A percentile compares a stretch with the other conserved stretches of the same genome.
Conservation (phyloP, 163 green algal genomes). For the Coccomyxa subellipsoidea region DNA sequence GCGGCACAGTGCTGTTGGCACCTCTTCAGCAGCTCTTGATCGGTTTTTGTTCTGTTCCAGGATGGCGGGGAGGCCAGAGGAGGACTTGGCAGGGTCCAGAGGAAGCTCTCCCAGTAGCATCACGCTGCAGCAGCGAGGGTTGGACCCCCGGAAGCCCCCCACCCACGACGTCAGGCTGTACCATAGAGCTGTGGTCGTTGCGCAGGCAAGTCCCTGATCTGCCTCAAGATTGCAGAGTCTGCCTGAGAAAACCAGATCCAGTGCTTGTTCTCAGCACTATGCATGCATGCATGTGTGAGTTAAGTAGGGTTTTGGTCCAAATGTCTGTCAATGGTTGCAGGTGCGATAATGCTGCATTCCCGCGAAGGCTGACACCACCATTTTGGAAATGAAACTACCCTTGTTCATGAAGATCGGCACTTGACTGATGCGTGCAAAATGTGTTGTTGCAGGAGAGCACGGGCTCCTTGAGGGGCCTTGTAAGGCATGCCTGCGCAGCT, state of each 20-base stretch:
- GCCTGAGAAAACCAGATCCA: no score
- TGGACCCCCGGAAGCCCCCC: slow-evolving; percentile 42
- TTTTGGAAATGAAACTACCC: no score
- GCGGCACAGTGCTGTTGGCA: no score
- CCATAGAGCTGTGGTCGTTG: slow-evolving; percentile 91
- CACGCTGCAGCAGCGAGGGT: slow-evolving; percentile 1
- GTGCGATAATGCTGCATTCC: no score
- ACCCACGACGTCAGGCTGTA: slow-evolving; percentile 89
- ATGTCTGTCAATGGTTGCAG: no score
- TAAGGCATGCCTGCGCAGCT: slow-evolving; percentile 97
- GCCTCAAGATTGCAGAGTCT: no score
- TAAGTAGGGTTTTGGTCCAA: no score
- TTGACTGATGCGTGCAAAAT: no score
- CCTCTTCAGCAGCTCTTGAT: no score
- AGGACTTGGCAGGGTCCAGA: not conserved
- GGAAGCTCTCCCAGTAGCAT: slow-evolving; percentile 3
- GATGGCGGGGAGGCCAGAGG: not conserved
- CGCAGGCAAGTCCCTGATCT: slow-evolving; percentile 60
- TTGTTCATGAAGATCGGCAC: no score
- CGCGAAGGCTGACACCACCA: no score
- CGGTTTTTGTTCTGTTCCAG: not conserved
- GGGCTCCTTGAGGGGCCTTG: slow-evolving; percentile 77
- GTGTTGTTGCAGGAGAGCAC: slow-evolving; percentile 14
- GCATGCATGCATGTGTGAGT: no score
- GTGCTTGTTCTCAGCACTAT: not conserved